Conservation (phyloP, 345 rosid species). For the Kandelia obovata region DNA sequence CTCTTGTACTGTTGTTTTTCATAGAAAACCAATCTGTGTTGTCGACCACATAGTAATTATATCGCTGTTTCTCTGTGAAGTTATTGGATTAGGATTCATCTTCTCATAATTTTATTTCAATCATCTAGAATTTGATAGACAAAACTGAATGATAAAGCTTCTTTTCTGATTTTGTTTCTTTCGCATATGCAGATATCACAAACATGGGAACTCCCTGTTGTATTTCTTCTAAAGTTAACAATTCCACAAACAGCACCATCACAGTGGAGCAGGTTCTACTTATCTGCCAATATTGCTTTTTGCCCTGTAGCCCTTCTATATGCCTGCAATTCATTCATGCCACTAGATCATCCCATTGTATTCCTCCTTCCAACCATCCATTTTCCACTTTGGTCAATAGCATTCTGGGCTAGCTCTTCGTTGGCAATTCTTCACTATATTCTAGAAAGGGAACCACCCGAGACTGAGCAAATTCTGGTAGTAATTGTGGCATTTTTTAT, state of each 20-base stretch:
- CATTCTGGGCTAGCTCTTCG: slow-evolving; percentile 61
- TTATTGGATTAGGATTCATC: background rate
- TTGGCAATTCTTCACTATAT: slow-evolving; percentile 71
- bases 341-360: slow-evolving; percentile 67
- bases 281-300: slow-evolving; percentile 69
- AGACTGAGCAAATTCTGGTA: slow-evolving; percentile 67
- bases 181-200: slow-evolving; percentile 53
- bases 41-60: too few relatives aligned
- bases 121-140: background rate
- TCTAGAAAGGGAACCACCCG: slow-evolving; percentile 75
- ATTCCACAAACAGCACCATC: slow-evolving; percentile 78
- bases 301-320: slow-evolving; percentile 81
- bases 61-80: background rate
- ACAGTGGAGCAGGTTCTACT: slow-evolving; percentile 70
- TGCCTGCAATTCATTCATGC: slow-evolving; percentile 72
- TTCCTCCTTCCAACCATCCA: slow-evolving; percentile 68
- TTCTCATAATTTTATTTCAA: background rate
- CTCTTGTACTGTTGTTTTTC: background rate
- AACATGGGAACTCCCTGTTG: slow-evolving; percentile 70
- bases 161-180: slow-evolving; percentile 5
- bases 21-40: background rate
- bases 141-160: background rate
- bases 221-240: slow-evolving; percentile 62
- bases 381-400: slow-evolving; percentile 77
- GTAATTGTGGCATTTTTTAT: slow-evolving; percentile 64